phyloP scores from a whole-genome alignment of 345 rosid species.

The Ricinus communis region DNA sequence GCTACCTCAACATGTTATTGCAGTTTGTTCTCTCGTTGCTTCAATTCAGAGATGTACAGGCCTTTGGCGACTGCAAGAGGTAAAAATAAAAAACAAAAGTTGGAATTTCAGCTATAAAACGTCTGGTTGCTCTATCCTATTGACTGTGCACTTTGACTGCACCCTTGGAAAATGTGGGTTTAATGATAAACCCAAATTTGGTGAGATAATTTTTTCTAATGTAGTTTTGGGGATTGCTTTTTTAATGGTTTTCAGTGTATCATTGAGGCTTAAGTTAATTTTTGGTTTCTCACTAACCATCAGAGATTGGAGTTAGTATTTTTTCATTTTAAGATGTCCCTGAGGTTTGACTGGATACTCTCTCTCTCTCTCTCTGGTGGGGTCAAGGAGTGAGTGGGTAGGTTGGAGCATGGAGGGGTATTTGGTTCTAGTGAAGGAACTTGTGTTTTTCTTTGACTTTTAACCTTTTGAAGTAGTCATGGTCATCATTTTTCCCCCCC shows the following conservation, averaged over 20 bases:
- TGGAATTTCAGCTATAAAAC: neutral
- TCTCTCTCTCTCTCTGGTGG: neutral
- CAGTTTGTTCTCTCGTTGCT: slow-evolving; percentile 63
- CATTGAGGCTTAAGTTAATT: neutral
- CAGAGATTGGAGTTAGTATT: neutral
- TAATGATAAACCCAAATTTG: neutral
- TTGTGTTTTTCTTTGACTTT: neutral
- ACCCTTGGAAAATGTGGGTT: neutral
- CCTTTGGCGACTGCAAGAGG: slow-evolving; percentile 88
- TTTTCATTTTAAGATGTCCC: neutral
- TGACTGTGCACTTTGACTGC: neutral
- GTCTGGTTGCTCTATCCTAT: neutral
- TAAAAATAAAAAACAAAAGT: slow-evolving; percentile 20
- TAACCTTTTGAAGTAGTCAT: neutral
- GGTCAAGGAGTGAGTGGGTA: neutral
- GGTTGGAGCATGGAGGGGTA: neutral
- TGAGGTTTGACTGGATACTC: neutral
- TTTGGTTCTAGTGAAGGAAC: neutral
- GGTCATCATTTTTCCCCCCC: slow-evolving; percentile 4
- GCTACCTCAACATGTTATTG: slow-evolving; percentile 48
- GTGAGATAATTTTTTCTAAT: neutral
- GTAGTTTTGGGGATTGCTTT: neutral
- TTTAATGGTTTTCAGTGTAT: neutral
- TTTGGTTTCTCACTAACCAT: neutral
- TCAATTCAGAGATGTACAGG: slow-evolving; percentile 78